Conservation (phyloP, 345 rosid genomes). For the Theobroma cacao region DNA sequence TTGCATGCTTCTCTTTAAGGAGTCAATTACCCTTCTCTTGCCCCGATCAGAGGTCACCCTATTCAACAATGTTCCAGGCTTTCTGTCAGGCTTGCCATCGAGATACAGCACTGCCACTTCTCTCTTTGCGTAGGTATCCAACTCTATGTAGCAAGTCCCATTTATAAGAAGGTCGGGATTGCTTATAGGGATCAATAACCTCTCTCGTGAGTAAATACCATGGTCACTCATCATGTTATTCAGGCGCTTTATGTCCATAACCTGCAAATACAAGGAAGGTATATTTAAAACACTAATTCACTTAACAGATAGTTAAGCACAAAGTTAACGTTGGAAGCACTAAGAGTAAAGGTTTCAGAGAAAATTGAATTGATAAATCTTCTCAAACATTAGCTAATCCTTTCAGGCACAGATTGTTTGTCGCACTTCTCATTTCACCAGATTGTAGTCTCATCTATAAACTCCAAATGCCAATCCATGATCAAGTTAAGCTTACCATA, state of each 20-base stretch:
- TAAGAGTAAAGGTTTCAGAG: neutral
- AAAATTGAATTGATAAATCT: neutral
- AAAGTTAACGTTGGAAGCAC: neutral
- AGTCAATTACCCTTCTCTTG: slow-evolving; percentile 59
- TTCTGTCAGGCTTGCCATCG: slow-evolving; percentile 52
- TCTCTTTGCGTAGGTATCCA: slow-evolving; percentile 64
- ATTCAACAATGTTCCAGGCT: slow-evolving; percentile 25
- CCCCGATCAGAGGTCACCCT: slow-evolving; percentile 47
- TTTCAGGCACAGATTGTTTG: neutral
- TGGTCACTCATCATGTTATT: slow-evolving; percentile 95
- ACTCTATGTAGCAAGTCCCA: slow-evolving; percentile 77
- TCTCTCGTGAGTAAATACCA: slow-evolving; percentile 80
- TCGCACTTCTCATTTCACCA: neutral
- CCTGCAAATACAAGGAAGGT: slow-evolving; percentile 38
- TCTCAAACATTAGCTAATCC: too few species aligned
- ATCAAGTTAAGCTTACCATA: neutral
- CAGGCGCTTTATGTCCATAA: slow-evolving; percentile 69
- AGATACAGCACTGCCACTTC: slow-evolving; percentile 83
- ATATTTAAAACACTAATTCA: neutral
- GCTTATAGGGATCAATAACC: slow-evolving; percentile 76
- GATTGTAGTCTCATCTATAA: neutral
- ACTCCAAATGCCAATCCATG: neutral
- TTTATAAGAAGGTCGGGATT: slow-evolving; percentile 55
- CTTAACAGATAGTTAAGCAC: neutral
- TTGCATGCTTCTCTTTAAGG: slow-evolving; percentile 84